Base-by-base conservation (phyloP, 495 filamentous ascomycete species). In the Astrothelium macrocarpum region DNA sequence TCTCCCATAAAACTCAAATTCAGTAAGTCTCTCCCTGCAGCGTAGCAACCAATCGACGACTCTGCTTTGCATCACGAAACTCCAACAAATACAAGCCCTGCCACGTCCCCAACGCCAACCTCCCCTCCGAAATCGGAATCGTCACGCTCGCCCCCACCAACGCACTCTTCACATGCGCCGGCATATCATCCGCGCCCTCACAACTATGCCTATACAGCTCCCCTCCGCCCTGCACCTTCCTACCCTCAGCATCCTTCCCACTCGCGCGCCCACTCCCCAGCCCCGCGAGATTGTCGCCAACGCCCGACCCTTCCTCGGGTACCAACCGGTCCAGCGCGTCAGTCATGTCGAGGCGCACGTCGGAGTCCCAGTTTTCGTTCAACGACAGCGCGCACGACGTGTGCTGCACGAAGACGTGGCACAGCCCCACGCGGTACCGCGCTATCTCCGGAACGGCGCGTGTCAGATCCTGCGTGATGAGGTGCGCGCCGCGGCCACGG, bases 21-120 rank as follows among this genome's bases (percentile, higher is more conserved):
- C 75, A 84, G 32, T 78, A 79, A 80, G 91, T 92, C 78, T 96
- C 88, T 2, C 94, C 94, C 75, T 97, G 90, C 58, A 98, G 91
- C 7, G 94, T 98, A 56, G 94, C 94, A 36, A 98, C 86, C 28
- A 98, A 82, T 71, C 81, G 88, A 66, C 94, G 79, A 43, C 81
- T 78, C 75, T 97, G 92, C 66, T 81, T 89, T 60, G 78, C 77
- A 2, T 82, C 82, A 64, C 94, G 79, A 73, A 98, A 98, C 75
- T 98, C 94, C 67, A 97, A 73, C 72, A 93, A 92, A 91, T 91
- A 98, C 62, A 97, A 90, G 0, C 94, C 91, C 74, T 89, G 86
- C 87, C 86, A 89, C 7, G 86, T 89, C 26, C 86, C 86, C 49
- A 78, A 83, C 67, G 81, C 82, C 72, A 98, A 74, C 68, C 82